These are phyloP conservation scores for Royoungia palumana DNA, from an alignment of 768 basidiomycete genomes.

Conservation along the genomic window DNA sequence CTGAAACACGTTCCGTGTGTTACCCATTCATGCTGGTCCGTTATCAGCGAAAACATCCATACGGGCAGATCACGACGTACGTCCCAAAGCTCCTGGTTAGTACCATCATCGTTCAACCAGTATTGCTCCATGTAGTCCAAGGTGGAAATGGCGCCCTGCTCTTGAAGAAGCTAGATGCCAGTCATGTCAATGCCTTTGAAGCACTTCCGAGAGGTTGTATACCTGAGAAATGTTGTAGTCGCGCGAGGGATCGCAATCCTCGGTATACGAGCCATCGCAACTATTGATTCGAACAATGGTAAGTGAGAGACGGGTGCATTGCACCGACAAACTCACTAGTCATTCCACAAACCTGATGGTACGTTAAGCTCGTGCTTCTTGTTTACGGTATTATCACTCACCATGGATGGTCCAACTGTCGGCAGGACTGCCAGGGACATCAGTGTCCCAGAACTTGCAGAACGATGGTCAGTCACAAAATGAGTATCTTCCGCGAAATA, in stretches of 20 bases:
- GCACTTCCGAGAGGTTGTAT: constrained; percentile 3
- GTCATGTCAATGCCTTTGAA: not conserved
- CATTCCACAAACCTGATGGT: constrained; percentile 60
- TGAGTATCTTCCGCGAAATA: not conserved
- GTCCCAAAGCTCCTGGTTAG: constrained; percentile 67
- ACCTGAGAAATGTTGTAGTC: constrained; percentile 45
- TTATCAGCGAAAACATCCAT: constrained; percentile 3
- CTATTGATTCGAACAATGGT: constrained; percentile 30
- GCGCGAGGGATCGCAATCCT: constrained; percentile 41
- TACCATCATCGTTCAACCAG: constrained; percentile 61
- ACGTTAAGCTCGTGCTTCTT: constrained; percentile 1
- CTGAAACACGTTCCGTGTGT: constrained; percentile 59
- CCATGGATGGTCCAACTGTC: constrained; percentile 77
- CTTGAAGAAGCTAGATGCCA: constrained; percentile 45
- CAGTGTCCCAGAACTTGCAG: constrained; percentile 67
- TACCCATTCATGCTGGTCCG: constrained; percentile 61
- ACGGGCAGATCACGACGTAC: constrained; percentile 31
- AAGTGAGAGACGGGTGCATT: not conserved
- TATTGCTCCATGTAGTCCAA: constrained; percentile 57
- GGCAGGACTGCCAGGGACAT: constrained; percentile 57
- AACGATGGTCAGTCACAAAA: constrained; percentile 1
- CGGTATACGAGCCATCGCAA: constrained; percentile 46
- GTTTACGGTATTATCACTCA: constrained; percentile 26
- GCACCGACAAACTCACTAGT: constrained; percentile 40
- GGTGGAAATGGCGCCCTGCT: constrained; percentile 57